Base-by-base conservation (phyloP, 768 basidiomycete genomes). In the Lactarius vividus region DNA sequence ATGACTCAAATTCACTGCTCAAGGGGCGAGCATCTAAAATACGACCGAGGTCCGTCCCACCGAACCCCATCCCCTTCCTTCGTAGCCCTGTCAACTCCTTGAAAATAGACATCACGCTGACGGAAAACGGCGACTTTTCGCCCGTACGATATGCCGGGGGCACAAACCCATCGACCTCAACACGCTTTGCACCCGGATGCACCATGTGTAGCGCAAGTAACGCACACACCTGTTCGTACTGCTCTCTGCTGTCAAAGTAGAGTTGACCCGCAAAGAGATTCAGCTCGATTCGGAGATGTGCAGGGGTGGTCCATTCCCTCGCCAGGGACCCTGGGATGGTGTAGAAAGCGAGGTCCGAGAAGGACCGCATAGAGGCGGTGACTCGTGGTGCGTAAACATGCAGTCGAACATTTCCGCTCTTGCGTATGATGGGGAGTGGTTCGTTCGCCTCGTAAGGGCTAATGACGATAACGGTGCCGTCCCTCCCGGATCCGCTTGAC, bases 361-460 rank as follows among this genome's bases (percentile, higher is more conserved):
- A 58, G 16, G 62, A 37, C n/a, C 57, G 62, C 66, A 59, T 66
- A 2, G 56, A 58, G 0, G 56, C 49, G 1, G 62, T 44, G 35
- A 64, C 62, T 18, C 63, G 57, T 7, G 66, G 63, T 2, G 66
- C 54, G 11, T 65, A 67, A 23, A 67, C 5, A 23, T 67, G 66
- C 2, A 67, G 42, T 55, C 57, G 54, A 31, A 67, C 66, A 35
- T 49, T 52, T 11, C 39, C 56, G 20, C 46, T 59, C 42, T 31
- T 20, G 29, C 66, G 66, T 15, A 67, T 67, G 13, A 18, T 5
- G 13, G 66, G 66, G 6, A 67, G 64, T 2, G 64, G 62, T 20
- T 4, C 62, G 40, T 67, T 54, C 8, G 66, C 66, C 26, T 67
- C 66, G 9, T 64, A 44, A 0, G 66, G 49, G 23, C 49, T 49